These are phyloP conservation scores for Eragrostis curvula DNA, from an alignment of 176 grass and related monocot species.

Conservation along the genomic window DNA sequence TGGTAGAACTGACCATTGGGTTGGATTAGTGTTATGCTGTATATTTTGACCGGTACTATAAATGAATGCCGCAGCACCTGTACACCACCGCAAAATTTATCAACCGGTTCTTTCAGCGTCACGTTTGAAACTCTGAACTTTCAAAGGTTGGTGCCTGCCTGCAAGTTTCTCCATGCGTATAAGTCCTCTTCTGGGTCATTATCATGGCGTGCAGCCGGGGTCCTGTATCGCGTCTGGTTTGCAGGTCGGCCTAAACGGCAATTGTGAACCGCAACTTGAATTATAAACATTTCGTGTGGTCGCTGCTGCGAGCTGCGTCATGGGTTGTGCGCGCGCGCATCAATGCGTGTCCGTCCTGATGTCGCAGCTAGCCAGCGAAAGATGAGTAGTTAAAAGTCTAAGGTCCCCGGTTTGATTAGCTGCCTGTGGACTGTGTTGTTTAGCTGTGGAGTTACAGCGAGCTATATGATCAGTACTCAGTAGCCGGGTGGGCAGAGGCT, in stretches of 20 bases:
- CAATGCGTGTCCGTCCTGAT: slow-evolving; percentile 11
- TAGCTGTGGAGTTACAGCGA: slow-evolving; percentile 10
- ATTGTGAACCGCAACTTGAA: background rate
- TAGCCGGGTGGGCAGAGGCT: background rate
- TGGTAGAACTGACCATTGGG: background rate
- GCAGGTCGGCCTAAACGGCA: slow-evolving; percentile 3
- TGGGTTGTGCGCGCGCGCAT: background rate
- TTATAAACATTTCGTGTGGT: background rate
- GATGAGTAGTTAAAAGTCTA: slow-evolving; percentile 12
- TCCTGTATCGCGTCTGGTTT: background rate
- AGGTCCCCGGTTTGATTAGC: background rate
- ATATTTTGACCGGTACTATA: slow-evolving; percentile 3
- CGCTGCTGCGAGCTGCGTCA: slow-evolving; percentile 32
- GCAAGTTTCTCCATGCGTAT: background rate
- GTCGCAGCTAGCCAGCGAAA: background rate
- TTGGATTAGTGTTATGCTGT: background rate
- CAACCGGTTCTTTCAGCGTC: background rate
- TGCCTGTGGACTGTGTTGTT: background rate
- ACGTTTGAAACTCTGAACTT: slow-evolving; percentile 13
- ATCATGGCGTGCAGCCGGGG: slow-evolving; percentile 9
- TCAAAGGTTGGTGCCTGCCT: background rate
- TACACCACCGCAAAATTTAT: background rate
- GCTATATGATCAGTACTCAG: background rate
- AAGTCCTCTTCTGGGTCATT: background rate
- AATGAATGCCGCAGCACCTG: slow-evolving; percentile 18